Conservation (phyloP, 1,139 yeast genomes). For the Scheffersomyces titani region DNA sequence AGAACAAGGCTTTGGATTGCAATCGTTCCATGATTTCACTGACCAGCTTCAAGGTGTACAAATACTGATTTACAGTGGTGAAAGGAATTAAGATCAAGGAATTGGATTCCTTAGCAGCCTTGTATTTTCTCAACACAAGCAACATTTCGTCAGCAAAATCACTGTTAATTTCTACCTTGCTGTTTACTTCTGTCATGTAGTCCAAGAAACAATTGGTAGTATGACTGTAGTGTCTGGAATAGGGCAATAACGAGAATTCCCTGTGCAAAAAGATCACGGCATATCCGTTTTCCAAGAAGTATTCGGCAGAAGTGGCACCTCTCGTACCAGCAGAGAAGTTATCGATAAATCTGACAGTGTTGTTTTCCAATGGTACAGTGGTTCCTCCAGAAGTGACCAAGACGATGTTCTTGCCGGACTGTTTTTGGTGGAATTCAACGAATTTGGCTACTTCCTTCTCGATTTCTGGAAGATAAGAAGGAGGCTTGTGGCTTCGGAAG, state of each 20-base stretch:
- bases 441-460: conserved; percentile 59
- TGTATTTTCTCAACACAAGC: conserved; percentile 65
- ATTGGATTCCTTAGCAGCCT: conserved; percentile 57
- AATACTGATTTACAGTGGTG: conserved; percentile 92
- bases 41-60: conserved; percentile 74
- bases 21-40: conserved; percentile 60
- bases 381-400: conserved; percentile 98
- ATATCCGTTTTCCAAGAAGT: conserved; percentile 79
- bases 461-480: conserved; percentile 68
- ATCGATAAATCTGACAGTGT: conserved; percentile 94
- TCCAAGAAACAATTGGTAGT: conserved; percentile 85
- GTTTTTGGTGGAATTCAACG: conserved; percentile 46
- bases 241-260: conserved; percentile 89
- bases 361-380: conserved; percentile 94
- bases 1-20: conserved; percentile 66
- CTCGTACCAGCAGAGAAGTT: conserved; percentile 97
- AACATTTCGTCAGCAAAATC: conserved; percentile 65
- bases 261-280: conserved; percentile 92
- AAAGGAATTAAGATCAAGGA: conserved; percentile 75
- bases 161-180: conserved; percentile 59
- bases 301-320: conserved; percentile 95
- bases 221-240: conserved; percentile 84
- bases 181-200: conserved; percentile 61
- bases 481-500: conserved; percentile 71
- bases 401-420: conserved; percentile 57